Conservation (phyloP, 2,329 filamentous ascomycete species). For the Colletotrichum musae region DNA sequence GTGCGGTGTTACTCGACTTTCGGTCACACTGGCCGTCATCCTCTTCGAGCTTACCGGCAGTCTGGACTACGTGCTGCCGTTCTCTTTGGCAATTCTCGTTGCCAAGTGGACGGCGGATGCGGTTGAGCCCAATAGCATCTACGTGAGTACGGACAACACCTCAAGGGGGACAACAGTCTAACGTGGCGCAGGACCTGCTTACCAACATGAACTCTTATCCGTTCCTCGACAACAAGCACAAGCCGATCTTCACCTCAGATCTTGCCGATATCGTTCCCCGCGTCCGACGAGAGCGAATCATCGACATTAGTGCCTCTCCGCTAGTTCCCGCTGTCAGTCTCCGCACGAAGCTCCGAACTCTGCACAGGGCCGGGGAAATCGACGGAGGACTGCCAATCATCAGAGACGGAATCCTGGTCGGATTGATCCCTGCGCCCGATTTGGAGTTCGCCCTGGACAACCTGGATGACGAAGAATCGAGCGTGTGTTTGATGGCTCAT, state of each 20-base stretch:
- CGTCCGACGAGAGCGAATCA: conserved; percentile 81
- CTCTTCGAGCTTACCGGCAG: conserved; percentile 96
- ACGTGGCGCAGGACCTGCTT: conserved; percentile 77
- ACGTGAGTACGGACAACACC: conserved; percentile 65
- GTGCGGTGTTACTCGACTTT: conserved; percentile 95
- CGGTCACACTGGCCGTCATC: conserved; percentile 94
- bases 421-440: conserved; percentile 93
- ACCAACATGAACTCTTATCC: conserved; percentile 98
- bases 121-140: conserved; percentile 94
- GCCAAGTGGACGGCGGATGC: conserved; percentile 99
- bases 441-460: conserved; percentile 93
- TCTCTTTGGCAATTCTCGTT: conserved; percentile 91
- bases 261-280: conserved; percentile 89
- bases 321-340: conserved; percentile 83
- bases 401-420: conserved; percentile 83
- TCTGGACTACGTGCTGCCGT: conserved; percentile 94
- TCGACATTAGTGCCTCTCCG: conserved; percentile 89
- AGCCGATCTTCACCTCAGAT: conserved; percentile 90
- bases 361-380: conserved; percentile 89
- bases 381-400: conserved; percentile 94
- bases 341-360: conserved; percentile 82
- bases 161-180: conserved; percentile 41
- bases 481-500: conserved; percentile 86
- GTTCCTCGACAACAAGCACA: conserved; percentile 96
- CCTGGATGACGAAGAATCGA: conserved; percentile 80